Evolutionary conservation across 495 filamentous ascomycete genomes (phyloP).

Genomic region (Annulohypoxylon maeteangense): DNA sequence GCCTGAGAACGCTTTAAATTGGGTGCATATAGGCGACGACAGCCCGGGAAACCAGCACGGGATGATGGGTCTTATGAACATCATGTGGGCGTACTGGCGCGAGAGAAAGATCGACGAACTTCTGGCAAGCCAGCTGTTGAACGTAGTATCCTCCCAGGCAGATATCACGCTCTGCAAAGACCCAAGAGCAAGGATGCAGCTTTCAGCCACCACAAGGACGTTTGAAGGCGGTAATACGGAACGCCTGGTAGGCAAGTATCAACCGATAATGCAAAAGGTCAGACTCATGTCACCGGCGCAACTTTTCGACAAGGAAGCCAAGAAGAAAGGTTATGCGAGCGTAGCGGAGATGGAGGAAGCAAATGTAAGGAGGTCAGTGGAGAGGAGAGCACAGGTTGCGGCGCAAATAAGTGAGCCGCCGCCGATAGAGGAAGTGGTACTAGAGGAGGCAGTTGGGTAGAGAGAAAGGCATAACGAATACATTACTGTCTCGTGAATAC

Average conservation of each 20-base stretch:
- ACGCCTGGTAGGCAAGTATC: conserved; percentile 72
- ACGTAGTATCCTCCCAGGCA: conserved; percentile 66
- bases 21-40: conserved; percentile 79
- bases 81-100: conserved; percentile 84
- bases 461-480: conserved; percentile 1
- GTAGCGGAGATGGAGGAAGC: conserved; percentile 57
- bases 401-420: neutral
- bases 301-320: conserved; percentile 80
- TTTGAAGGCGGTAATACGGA: conserved; percentile 76
- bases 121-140: conserved; percentile 73
- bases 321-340: conserved; percentile 69
- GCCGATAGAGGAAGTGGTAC: conserved; percentile 15
- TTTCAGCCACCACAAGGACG: conserved; percentile 62
- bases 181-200: conserved; percentile 34
- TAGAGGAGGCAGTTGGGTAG: conserved; percentile 17
- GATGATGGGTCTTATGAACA: conserved; percentile 72
- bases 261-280: conserved; percentile 72
- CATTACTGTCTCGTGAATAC: conserved; percentile 15
- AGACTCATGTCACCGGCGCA: conserved; percentile 72
- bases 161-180: conserved; percentile 40
- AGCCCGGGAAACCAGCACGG: conserved; percentile 63
- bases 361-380: neutral
- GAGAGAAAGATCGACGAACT: conserved; percentile 89
- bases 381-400: conserved; percentile 41
- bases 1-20: conserved; percentile 71